These are phyloP conservation scores for Backusella liffmaniae DNA, from an alignment of 192 early-diverging fungal genomes.

Conservation along the genomic window DNA sequence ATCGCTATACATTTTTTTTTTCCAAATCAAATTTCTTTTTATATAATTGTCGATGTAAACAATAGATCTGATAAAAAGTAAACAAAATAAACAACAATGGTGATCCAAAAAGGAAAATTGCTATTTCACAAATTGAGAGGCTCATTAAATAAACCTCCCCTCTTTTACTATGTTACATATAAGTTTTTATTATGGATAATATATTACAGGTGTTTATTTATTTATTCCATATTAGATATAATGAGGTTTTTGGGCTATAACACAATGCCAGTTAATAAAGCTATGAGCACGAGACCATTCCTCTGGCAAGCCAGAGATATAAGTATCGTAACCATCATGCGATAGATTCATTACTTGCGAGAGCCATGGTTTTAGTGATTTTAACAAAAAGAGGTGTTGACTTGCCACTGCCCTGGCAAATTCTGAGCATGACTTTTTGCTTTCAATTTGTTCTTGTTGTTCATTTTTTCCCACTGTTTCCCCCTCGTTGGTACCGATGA, in stretches of 20 bases:
- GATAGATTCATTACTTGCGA: slow-evolving; percentile 7
- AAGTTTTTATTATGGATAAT: neutral
- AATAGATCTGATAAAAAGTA: slow-evolving; percentile 3
- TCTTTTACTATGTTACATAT: neutral
- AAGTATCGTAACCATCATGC: slow-evolving; percentile 14
- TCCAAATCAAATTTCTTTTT: neutral
- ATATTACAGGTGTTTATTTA: neutral
- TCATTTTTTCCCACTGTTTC: neutral
- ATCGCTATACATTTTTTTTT: neutral
- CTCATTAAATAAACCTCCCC: neutral
- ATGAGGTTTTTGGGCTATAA: slow-evolving; percentile 32
- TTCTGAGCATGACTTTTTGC: slow-evolving; percentile 19
- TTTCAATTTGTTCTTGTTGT: neutral
- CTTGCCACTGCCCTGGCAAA: slow-evolving; percentile 25
- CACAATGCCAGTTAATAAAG: slow-evolving; percentile 36
- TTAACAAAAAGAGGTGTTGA: slow-evolving; percentile 19
- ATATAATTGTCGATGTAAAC: neutral
- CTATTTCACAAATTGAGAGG: neutral
- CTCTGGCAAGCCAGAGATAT: slow-evolving; percentile 13
- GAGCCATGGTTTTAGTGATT: slow-evolving; percentile 29
- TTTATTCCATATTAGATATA: slow-evolving; percentile 5
- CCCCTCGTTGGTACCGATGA: neutral
- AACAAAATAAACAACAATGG: neutral
- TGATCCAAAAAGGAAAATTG: neutral
- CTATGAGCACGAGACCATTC: slow-evolving; percentile 30